Evolutionary conservation across 768 basidiomycete species (phyloP), one percentile per base, ranked within the genome.

Genomic region (Leccinum olivaceopallidum): DNA sequence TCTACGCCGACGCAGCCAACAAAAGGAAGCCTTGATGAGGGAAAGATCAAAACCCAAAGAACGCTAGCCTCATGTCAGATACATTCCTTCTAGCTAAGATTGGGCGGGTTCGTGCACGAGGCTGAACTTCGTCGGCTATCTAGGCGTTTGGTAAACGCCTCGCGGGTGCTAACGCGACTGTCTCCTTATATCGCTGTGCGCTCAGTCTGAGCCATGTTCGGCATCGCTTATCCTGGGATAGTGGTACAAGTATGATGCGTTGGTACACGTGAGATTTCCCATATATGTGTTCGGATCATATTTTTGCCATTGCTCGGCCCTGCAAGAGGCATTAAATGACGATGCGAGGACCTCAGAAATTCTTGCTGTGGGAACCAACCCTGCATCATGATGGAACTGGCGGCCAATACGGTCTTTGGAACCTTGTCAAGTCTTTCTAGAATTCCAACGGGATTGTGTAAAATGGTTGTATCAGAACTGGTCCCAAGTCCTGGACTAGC

Each of bases 1-100:
- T 24, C 13, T 10, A 24, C 36, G 18, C 39, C 39, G 39, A n/a
- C 55, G 49, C 20, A 14, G n/a, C 3, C 30, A 12, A 69, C 60
- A 69, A 69, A 62, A 47, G 69, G 64, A 69, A 26, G 16, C n/a
- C 64, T 52, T 50, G 37, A 61, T 59, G 55, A 9, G 53, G 62
- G 24, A 56, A 53, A 51, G 67, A 55, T 53, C 55, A 10, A 55
- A 58, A 24, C 12, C 13, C 16, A 20, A 30, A 30, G 42, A 28
- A 30, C 50, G 16, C 30, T n/a, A 22, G 5, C 63, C 67, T 59
- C 66, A 32, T 67, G 66, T 37, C 18, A 8, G 44, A 28, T 56
- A 39, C 37, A 59, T 59, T 66, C 20, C 63, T 54, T 56, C n/a
- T n/a, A 9, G 26, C 53, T 36, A 26, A 52, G 26, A 52, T 44